phyloP scores from a whole-genome alignment of 1,284 basidiomycete species.

The Pyrrhoderma lamaoense region DNA sequence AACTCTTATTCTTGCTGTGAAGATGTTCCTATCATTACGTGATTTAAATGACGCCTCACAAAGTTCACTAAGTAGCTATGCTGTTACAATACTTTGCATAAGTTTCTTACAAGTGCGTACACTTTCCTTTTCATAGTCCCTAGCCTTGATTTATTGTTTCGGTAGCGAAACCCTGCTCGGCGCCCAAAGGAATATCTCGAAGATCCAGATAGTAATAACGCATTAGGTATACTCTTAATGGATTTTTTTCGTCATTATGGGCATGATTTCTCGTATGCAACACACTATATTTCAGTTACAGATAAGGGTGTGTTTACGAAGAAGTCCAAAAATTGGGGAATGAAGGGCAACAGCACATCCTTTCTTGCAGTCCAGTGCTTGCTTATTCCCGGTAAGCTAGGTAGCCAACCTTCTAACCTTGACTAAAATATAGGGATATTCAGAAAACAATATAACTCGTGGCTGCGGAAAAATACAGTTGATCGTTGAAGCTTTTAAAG shows the following conservation, averaged over 20 bases:
- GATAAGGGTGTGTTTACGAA: constrained; percentile 32
- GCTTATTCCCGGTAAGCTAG: constrained; percentile 30
- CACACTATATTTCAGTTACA: constrained; percentile 35
- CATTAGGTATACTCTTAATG: constrained; percentile 37
- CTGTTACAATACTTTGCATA: constrained; percentile 63
- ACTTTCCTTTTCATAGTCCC: not conserved
- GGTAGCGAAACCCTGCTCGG: constrained; percentile 35
- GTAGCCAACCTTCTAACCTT: not conserved
- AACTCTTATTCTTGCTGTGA: constrained; percentile 62
- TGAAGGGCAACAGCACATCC: constrained; percentile 22
- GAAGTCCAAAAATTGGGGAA: constrained; percentile 30
- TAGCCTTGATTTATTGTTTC: not conserved
- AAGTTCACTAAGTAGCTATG: constrained; percentile 71
- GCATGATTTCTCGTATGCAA: constrained; percentile 34
- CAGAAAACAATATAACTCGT: constrained; percentile 35
- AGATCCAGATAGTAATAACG: constrained; percentile 33
- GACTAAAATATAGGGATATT: not conserved
- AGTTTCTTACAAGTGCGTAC: constrained; percentile 63
- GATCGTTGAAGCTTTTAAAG: constrained; percentile 32
- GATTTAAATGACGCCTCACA: constrained; percentile 68
- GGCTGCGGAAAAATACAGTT: constrained; percentile 28
- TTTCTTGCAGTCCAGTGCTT: constrained; percentile 38
- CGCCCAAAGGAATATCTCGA: constrained; percentile 29
- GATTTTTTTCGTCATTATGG: constrained; percentile 44
- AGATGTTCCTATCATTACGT: constrained; percentile 59